Percentiles rank a stretch among this genome's conserved stretches.
phyloP scores from a whole-genome alignment of 768 basidiomycete genomes.

The Kwoniella heveanensis region DNA sequence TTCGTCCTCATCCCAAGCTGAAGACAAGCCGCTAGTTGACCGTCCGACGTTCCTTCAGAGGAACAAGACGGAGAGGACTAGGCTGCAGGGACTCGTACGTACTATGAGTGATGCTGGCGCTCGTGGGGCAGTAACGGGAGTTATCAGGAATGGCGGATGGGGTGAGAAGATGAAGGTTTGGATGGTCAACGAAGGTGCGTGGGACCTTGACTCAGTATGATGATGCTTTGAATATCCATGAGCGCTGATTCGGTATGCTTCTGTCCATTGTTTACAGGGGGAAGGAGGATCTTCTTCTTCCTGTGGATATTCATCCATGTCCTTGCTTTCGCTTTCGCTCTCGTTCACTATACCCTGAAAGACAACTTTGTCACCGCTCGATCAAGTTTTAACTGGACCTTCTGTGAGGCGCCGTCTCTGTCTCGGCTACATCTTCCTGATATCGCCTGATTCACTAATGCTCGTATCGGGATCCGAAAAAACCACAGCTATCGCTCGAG shows the following conservation, averaged over 20 bases:
- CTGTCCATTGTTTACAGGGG: constrained; percentile 43
- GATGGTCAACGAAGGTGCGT: constrained; percentile 87
- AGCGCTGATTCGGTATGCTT: too few relatives aligned
- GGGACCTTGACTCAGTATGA: too few relatives aligned
- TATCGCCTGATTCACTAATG: too few relatives aligned
- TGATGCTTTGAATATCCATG: too few relatives aligned
- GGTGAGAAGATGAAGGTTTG: constrained; percentile 67
- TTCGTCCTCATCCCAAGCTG: too few relatives aligned
- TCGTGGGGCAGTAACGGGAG: constrained; percentile 21
- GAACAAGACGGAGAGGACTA: constrained; percentile 79
- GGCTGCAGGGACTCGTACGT: constrained; percentile 83
- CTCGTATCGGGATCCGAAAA: too few relatives aligned
- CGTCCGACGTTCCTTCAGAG: constrained; percentile 67
- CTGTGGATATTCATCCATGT: constrained; percentile 79
- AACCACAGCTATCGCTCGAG: constrained; percentile 84
- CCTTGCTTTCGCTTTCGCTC: constrained; percentile 74
- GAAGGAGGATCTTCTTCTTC: constrained; percentile 73
- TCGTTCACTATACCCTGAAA: constrained; percentile 54
- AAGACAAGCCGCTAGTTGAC: constrained; percentile 40
- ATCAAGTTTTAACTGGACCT: constrained; percentile 72
- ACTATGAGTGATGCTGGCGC: constrained; percentile 55
- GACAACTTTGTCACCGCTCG: constrained; percentile 75
- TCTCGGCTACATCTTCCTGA: too few relatives aligned
- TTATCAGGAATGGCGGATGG: constrained; percentile 55
- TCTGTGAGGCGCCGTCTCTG: constrained; percentile 68